Evolutionary conservation across 441 rosid genomes (phyloP).

Genomic region (Raphanus hybrid): DNA sequence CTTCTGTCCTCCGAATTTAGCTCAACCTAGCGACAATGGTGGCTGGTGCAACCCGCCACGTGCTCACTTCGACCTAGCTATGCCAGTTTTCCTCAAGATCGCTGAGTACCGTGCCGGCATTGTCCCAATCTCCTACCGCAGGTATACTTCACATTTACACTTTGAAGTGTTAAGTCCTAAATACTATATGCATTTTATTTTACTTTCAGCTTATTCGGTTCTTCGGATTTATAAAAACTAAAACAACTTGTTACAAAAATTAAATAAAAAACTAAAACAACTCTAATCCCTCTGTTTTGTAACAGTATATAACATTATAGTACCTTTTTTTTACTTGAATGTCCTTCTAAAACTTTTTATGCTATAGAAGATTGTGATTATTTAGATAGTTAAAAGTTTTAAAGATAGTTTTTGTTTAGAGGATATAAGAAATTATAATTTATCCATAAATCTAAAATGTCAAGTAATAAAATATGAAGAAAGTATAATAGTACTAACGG

Average conservation of each 20-base stretch:
- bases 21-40: slow-evolving; percentile 71
- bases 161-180: background rate
- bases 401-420: background rate
- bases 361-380: background rate
- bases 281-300: too few species aligned
- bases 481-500: background rate
- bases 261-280: too few species aligned
- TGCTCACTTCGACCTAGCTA: slow-evolving; percentile 84
- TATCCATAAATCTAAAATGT: background rate
- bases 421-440: background rate
- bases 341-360: too few species aligned
- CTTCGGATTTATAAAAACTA: too few species aligned
- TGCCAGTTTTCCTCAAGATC: slow-evolving; percentile 88
- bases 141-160: slow-evolving; percentile 44
- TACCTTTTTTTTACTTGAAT: too few species aligned
- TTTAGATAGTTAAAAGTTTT: background rate
- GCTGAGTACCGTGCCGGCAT: slow-evolving; percentile 89
- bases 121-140: slow-evolving; percentile 81
- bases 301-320: too few species aligned
- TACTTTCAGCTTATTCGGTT: too few species aligned
- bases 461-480: background rate
- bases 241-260: too few species aligned
- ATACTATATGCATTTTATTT: too few species aligned
- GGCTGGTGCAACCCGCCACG: slow-evolving; percentile 98
- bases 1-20: slow-evolving; percentile 85